Percentiles rank a stretch among this genome's conserved stretches.
Conservation (phyloP, 2,329 filamentous ascomycete genomes). For the Aspergillus bombycis region DNA sequence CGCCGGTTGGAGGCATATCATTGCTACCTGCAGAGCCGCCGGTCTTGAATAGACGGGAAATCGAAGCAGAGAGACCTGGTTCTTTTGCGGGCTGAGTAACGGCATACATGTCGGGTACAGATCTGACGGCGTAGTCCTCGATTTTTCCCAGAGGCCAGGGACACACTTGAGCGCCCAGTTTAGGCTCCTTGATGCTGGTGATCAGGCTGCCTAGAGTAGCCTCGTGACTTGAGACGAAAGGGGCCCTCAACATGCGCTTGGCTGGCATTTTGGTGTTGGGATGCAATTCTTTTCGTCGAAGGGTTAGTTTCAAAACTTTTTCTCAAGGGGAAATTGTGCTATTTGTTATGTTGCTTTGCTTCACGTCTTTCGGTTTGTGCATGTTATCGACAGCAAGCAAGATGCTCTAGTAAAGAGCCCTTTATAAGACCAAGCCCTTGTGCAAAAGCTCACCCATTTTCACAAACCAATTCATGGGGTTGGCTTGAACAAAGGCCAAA, state of each 20-base stretch:
- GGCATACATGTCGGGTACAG: background rate
- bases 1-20: background rate
- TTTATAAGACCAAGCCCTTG: background rate
- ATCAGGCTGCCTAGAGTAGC: background rate
- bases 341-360: background rate
- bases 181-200: background rate
- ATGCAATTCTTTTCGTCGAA: background rate
- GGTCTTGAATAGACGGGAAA: background rate
- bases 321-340: background rate
- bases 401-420: background rate
- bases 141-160: background rate
- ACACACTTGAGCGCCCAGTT: background rate
- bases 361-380: background rate
- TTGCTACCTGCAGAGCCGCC: background rate
- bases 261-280: background rate
- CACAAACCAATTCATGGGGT: background rate
- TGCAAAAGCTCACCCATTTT: background rate
- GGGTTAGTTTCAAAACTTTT: background rate
- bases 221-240: background rate
- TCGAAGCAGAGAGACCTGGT: background rate
- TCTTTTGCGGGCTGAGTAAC: background rate
- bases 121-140: background rate
- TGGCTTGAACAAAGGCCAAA: background rate
- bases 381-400: rapidly evolving
- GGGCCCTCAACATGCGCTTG: background rate